Base-by-base conservation (phyloP, 805 yeast species). In the Kodamaea lidongshanica region DNA sequence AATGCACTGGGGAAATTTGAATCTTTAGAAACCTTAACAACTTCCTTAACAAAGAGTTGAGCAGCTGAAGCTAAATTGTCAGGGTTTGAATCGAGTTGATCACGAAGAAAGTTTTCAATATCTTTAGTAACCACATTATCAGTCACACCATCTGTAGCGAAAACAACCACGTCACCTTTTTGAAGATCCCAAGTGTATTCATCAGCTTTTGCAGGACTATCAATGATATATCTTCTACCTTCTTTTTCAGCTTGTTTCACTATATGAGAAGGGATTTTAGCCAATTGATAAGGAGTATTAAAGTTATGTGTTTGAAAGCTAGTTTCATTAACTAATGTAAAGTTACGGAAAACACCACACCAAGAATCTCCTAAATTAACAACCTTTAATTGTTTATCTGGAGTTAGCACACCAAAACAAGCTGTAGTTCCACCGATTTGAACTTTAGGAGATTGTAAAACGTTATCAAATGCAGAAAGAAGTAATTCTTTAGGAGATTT, bases 281-380 rank as follows among this genome's bases (percentile, higher is more conserved):
- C 80, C 40, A 89, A 63, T 55, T 89, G 98, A 46, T 71, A 85
- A 1, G 97, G 97, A 1, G 96, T 89, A 53, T 88, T 87, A 63
- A 87, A 87, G 26, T 76, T 83, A 45, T 85, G 89, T 1, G 86
- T 77, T 62, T 87, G 96, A 40, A 81, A 78, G 38, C 65, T 65
- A 0, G 95, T 82, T 45, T 80, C 78, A 22, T 70, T 56, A 2
- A 81, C 65, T 27, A 87, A 61, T 45, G 70, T 61, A 33, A 66
- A 65, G 35, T 74, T 61, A 40, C 98, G 67, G 50, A 87, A 82
- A 3, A 88, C 73, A 11, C 94, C 88, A 53, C 85, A 84, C 80
- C 96, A 92, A 4, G 96, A 87, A 54, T 89, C 98, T 7, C 98
- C 98, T 32, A 89, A 58, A 47, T 92, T 89, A 6, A 89, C 79